A percentile compares a stretch with the other conserved stretches of the same genome.
phyloP scores from a whole-genome alignment of 2,329 filamentous ascomycete genomes.

The Phyllosticta citriasiana region DNA sequence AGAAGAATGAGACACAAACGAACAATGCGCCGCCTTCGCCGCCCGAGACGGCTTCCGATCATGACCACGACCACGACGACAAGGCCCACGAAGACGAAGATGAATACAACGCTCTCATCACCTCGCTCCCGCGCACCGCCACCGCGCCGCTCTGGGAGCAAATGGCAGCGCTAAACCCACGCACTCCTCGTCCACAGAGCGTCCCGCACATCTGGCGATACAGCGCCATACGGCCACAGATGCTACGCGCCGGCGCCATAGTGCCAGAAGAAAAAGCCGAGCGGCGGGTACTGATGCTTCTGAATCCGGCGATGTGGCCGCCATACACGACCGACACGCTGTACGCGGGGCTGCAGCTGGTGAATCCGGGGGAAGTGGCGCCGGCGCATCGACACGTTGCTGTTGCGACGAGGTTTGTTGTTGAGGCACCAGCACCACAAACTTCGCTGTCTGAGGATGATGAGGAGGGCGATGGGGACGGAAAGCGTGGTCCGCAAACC shows the following conservation, averaged over 20 bases:
- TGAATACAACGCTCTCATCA: background rate
- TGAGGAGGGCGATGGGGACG: background rate
- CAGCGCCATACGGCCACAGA: slow-evolving; percentile 24
- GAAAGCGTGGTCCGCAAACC: slow-evolving; percentile 18
- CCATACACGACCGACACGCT: slow-evolving; percentile 50
- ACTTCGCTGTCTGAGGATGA: background rate
- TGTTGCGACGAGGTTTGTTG: slow-evolving; percentile 48
- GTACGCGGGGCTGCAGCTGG: slow-evolving; percentile 47
- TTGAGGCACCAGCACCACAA: slow-evolving; percentile 33
- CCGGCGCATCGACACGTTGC: slow-evolving; percentile 48
- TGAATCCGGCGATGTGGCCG: slow-evolving; percentile 27
- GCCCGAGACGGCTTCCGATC: background rate
- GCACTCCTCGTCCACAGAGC: slow-evolving; percentile 35
- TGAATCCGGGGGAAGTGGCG: slow-evolving; percentile 47
- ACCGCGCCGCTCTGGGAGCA: slow-evolving; percentile 37
- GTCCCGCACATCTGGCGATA: slow-evolving; percentile 32
- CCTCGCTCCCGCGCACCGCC: background rate
- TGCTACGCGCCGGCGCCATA: slow-evolving; percentile 28
- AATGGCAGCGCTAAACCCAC: slow-evolving; percentile 39
- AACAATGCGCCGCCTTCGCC: background rate
- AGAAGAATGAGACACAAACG: background rate
- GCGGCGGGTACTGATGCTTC: slow-evolving; percentile 31
- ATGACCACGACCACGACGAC: background rate
- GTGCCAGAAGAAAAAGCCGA: slow-evolving; percentile 30
- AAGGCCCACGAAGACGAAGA: background rate